These are phyloP conservation scores for Bipolaris sorokiniana DNA, from an alignment of 2,329 filamentous ascomycete species.

Conservation along the genomic window DNA sequence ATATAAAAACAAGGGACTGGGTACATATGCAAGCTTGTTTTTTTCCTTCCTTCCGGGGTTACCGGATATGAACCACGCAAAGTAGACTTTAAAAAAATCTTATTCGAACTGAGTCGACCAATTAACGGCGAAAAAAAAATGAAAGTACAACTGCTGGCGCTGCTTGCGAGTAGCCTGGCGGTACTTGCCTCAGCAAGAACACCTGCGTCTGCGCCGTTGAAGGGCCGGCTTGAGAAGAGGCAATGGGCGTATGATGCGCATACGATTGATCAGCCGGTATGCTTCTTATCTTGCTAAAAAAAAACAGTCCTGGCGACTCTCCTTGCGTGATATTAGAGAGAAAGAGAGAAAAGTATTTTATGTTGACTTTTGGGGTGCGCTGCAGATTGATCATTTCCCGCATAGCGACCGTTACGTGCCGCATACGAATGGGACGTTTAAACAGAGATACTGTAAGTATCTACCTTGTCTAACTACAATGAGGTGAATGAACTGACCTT, in stretches of 20 bases:
- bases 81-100: no score
- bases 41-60: no score
- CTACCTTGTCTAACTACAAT: no score
- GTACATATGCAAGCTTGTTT: no score
- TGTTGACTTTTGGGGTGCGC: not conserved
- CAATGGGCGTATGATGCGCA: slow-evolving; percentile 29
- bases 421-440: slow-evolving; percentile 58
- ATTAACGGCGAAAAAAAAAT: not conserved
- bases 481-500: not conserved
- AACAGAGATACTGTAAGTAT: slow-evolving; percentile 57
- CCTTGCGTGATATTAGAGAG: no score
- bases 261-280: slow-evolving; percentile 35
- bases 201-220: not conserved
- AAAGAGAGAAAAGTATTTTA: not conserved
- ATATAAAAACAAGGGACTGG: no score
- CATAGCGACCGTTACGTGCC: slow-evolving; percentile 49
- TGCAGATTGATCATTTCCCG: slow-evolving; percentile 56
- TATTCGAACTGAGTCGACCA: no score
- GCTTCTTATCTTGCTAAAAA: no score
- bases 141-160: slow-evolving; percentile 17
- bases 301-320: no score
- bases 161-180: slow-evolving; percentile 10
- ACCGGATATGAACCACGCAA: no score
- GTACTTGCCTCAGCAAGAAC: slow-evolving; percentile 9
- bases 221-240: slow-evolving; percentile 20